Evolutionary conservation across 805 yeast species (phyloP).

Genomic region (Wickerhamiella sorbophila): DNA sequence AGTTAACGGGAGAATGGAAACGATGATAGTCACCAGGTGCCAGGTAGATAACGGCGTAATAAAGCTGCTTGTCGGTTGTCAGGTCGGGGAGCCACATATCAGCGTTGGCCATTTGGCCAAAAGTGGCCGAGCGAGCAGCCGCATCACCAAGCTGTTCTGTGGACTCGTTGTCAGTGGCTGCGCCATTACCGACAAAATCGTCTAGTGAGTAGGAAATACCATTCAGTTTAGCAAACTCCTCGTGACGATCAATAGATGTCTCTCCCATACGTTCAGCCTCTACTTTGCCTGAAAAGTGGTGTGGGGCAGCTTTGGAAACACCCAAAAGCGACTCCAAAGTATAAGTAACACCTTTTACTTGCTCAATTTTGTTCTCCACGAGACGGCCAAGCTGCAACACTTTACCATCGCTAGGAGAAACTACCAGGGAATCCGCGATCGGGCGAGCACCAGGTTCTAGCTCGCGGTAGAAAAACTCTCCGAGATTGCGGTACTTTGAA

Average conservation of each 20-base stretch:
- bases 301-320: conserved; percentile 14
- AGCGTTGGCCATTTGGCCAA: conserved; percentile 6
- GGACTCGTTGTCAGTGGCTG: conserved; percentile 31
- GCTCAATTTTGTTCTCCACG: conserved; percentile 74
- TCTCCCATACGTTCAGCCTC: conserved; percentile 9
- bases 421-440: conserved; percentile 48
- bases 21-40: conserved; percentile 99
- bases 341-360: conserved; percentile 92
- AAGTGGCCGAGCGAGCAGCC: conserved; percentile 25
- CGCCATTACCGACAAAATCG: conserved; percentile 43
- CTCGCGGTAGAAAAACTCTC: conserved; percentile 82
- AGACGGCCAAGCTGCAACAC: conserved; percentile 73
- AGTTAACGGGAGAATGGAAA: conserved; percentile 87
- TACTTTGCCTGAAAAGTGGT: background rate
- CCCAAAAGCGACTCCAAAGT: conserved; percentile 83
- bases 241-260: conserved; percentile 37
- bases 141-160: conserved; percentile 49
- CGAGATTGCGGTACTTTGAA: conserved; percentile 57
- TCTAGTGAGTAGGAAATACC: conserved; percentile 60
- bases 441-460: conserved; percentile 71
- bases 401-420: conserved; percentile 88
- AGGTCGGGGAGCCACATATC: conserved; percentile 16
- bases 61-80: conserved; percentile 41
- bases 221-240: conserved; percentile 63
- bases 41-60: conserved; percentile 79